Conservation (phyloP, 345 rosid genomes). For the Excoecaria agallocha region DNA sequence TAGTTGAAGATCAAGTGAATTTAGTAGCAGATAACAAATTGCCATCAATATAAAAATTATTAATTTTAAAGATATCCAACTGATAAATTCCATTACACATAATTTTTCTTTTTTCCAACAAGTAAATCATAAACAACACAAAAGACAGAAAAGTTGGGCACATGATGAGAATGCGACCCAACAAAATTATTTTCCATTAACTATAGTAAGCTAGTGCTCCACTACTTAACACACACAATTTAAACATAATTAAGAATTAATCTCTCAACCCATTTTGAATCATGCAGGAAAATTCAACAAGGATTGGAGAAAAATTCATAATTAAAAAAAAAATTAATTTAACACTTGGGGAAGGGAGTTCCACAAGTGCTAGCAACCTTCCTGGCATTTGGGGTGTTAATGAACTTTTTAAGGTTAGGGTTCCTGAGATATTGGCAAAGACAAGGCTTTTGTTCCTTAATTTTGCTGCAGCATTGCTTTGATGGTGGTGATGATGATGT, state of each 20-base stretch:
- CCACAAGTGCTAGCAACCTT: slow-evolving; percentile 81
- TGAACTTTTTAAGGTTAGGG: slow-evolving; percentile 61
- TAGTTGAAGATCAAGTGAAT: too few relatives aligned
- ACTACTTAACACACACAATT: slow-evolving; percentile 21
- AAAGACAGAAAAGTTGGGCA: slow-evolving; percentile 20
- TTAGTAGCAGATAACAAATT: background rate
- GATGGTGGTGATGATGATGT: slow-evolving; percentile 69
- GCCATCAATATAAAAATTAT: background rate
- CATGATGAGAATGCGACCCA: slow-evolving; percentile 28
- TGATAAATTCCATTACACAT: slow-evolving; percentile 13
- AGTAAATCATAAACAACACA: slow-evolving; percentile 21
- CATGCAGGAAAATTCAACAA: background rate
- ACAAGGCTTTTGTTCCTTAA: slow-evolving; percentile 84
- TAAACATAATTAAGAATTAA: slow-evolving; percentile 4
- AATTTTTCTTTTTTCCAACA: slow-evolving; percentile 11
- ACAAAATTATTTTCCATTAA: slow-evolving; percentile 22
- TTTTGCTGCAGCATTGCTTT: slow-evolving; percentile 63
- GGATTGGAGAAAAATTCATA: slow-evolving; percentile 1
- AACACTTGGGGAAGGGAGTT: slow-evolving; percentile 86
- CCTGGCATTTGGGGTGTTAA: slow-evolving; percentile 84
- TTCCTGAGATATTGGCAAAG: slow-evolving; percentile 81
- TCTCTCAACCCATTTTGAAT: background rate
- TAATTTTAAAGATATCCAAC: background rate
- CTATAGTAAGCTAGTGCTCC: slow-evolving; percentile 1
- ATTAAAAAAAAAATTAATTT: background rate